A percentile compares a stretch with the other conserved stretches of the same genome.
Conservation (phyloP, 2,329 filamentous ascomycete species). For the Arthrobotrys musiformis region DNA sequence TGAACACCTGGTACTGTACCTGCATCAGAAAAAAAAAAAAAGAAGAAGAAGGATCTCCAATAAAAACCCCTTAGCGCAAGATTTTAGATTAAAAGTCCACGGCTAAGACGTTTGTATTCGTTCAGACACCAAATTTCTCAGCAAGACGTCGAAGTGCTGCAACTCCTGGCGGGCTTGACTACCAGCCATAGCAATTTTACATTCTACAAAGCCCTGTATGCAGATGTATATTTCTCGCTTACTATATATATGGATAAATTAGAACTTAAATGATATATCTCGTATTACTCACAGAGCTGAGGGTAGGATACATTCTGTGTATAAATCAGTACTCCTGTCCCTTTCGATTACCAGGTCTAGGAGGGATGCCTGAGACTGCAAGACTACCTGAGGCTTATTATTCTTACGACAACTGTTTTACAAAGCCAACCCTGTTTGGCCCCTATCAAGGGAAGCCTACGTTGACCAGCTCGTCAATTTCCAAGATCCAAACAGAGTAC, state of each 20-base stretch:
- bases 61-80: conserved; percentile 19
- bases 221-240: conserved; percentile 22
- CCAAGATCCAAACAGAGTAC: background rate
- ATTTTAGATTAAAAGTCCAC: conserved; percentile 18
- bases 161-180: background rate
- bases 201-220: conserved; percentile 11
- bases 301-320: background rate
- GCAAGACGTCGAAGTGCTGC: background rate
- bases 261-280: conserved; percentile 31
- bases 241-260: conserved; percentile 55
- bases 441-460: background rate
- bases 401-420: conserved; percentile 9
- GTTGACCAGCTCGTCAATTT: conserved; percentile 3
- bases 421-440: background rate
- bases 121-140: background rate
- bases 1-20: conserved; percentile 51
- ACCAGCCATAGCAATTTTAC: conserved; percentile 28
- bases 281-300: conserved; percentile 36
- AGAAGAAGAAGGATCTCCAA: conserved; percentile 23
- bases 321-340: background rate
- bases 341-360: background rate
- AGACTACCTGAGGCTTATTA: background rate
- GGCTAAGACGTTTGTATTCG: background rate
- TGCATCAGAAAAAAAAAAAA: conserved; percentile 48
- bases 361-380: background rate